These are phyloP conservation scores for Cutaneotrichosporon mucoides DNA, from an alignment of 1,284 basidiomycete genomes.

Conservation along the genomic window DNA sequence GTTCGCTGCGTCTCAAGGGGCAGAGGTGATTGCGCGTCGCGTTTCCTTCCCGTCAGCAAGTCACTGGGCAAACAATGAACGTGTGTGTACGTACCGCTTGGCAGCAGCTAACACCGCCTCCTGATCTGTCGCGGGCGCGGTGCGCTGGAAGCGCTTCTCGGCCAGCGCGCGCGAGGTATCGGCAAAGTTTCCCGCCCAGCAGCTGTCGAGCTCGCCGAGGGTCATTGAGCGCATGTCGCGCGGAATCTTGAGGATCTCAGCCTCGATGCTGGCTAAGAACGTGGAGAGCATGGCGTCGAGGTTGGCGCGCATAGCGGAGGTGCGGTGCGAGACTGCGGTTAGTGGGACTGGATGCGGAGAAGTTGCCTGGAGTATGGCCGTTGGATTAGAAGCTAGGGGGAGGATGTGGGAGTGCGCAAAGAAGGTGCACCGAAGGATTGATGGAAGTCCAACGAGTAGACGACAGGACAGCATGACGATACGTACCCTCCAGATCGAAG, in stretches of 20 bases:
- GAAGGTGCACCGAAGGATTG: too few relatives aligned
- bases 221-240: constrained; percentile 41
- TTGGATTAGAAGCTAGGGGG: too few relatives aligned
- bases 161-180: constrained; percentile 39
- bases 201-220: constrained; percentile 39
- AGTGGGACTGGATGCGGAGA: background rate
- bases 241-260: constrained; percentile 46
- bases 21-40: constrained; percentile 4
- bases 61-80: background rate
- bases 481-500: constrained; percentile 49
- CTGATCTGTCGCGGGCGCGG: constrained; percentile 28
- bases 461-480: background rate
- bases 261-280: constrained; percentile 41
- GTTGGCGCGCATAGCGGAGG: constrained; percentile 4
- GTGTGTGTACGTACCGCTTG: constrained; percentile 30
- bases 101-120: constrained; percentile 20
- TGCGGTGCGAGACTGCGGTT: constrained; percentile 9
- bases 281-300: constrained; percentile 37
- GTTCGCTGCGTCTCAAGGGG: background rate
- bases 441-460: background rate
- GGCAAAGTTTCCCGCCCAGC: constrained; percentile 45
- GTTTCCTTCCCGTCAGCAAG: constrained; percentile 6
- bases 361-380: too few relatives aligned
- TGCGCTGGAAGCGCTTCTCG: constrained; percentile 23
- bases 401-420: too few relatives aligned